These are phyloP conservation scores for Dactylorhiza incarnata DNA, from an alignment of 106 monocot genomes.

Conservation along the genomic window DNA sequence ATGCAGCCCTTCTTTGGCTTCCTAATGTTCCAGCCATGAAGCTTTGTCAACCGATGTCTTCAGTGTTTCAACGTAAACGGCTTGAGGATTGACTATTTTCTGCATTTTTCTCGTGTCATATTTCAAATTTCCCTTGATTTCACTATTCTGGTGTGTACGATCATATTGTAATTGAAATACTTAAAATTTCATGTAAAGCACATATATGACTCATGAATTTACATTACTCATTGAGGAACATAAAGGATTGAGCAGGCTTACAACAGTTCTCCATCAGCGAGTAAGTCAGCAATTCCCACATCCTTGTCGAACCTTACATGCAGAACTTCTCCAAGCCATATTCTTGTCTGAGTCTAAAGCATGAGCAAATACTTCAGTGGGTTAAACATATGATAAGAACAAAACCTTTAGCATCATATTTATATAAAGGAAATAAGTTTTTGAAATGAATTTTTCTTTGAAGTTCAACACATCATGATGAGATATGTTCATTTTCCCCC, in stretches of 20 bases:
- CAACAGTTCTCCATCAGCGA: constrained; percentile 75
- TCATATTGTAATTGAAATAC: no score
- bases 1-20: no score
- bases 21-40: no score
- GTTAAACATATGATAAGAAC: not conserved
- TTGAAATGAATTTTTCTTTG: not conserved
- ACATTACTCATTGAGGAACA: no score
- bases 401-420: not conserved
- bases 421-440: not conserved
- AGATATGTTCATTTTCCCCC: not conserved
- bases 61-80: no score
- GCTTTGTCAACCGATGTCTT: no score
- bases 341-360: constrained; percentile 52
- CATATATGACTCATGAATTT: no score
- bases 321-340: constrained; percentile 75
- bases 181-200: no score
- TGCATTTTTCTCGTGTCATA: no score
- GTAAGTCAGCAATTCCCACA: constrained; percentile 37
- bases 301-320: constrained; percentile 55
- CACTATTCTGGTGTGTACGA: no score
- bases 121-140: no score
- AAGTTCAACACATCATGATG: not conserved
- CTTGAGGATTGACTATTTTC: no score
- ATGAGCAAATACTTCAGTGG: not conserved
- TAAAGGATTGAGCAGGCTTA: constrained; percentile 20